Conservation (phyloP, 768 basidiomycete genomes). For the Imleria badia region DNA sequence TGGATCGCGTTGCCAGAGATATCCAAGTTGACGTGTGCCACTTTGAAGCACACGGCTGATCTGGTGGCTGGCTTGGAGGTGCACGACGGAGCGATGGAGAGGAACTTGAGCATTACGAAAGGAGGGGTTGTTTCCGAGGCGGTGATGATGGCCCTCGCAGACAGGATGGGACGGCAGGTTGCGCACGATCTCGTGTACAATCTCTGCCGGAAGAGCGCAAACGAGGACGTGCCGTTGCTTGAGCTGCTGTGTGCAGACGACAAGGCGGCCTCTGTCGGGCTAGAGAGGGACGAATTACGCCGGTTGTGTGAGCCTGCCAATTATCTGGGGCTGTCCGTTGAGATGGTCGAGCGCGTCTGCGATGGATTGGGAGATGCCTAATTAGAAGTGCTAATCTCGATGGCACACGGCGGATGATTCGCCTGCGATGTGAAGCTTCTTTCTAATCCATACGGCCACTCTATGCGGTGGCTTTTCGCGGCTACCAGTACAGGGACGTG, state of each 20-base stretch:
- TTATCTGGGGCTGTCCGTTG: constrained; percentile 38
- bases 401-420: constrained; percentile 4
- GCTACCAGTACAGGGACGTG: neutral
- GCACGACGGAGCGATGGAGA: constrained; percentile 39
- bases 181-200: constrained; percentile 47
- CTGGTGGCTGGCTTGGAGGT: constrained; percentile 42
- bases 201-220: constrained; percentile 34
- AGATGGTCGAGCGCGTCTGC: constrained; percentile 25
- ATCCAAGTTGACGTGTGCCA: constrained; percentile 42
- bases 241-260: constrained; percentile 34
- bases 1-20: constrained; percentile 49
- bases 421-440: neutral
- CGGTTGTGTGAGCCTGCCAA: constrained; percentile 39
- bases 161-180: constrained; percentile 42
- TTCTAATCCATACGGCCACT: neutral
- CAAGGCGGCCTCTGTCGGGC: constrained; percentile 22
- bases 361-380: neutral
- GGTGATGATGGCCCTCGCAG: constrained; percentile 48
- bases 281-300: constrained; percentile 29
- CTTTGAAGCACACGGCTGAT: constrained; percentile 36
- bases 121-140: constrained; percentile 46
- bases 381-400: constrained; percentile 8
- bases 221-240: constrained; percentile 30
- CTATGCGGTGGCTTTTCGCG: neutral
- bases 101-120: constrained; percentile 39